A percentile compares a stretch with the other conserved stretches of the same genome.
These are phyloP conservation scores for Xeromyces bisporus DNA, from an alignment of 495 filamentous ascomycete species.

Conservation along the genomic window DNA sequence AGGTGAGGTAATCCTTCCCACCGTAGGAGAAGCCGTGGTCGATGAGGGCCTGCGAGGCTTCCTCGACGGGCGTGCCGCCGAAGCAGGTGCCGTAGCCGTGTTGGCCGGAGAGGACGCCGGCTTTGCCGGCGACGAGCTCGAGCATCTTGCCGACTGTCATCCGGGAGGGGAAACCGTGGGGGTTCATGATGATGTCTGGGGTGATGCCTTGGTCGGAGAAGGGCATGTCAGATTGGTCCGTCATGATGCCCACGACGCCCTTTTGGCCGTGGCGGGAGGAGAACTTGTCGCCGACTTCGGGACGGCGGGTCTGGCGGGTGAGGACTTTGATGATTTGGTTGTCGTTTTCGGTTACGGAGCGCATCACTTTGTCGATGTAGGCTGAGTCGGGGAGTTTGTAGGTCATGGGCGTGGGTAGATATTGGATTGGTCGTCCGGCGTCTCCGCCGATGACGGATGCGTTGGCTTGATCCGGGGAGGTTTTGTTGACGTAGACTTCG, in stretches of 20 bases:
- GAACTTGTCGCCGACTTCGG: slow-evolving; percentile 95
- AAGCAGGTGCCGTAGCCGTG: slow-evolving; percentile 90
- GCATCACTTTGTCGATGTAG: slow-evolving; percentile 88
- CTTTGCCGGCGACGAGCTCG: slow-evolving; percentile 88
- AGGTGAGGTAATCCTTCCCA: slow-evolving; percentile 91
- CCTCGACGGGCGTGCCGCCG: slow-evolving; percentile 76
- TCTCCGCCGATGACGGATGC: slow-evolving; percentile 46
- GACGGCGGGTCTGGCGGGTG: slow-evolving; percentile 79
- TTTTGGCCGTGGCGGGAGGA: slow-evolving; percentile 97
- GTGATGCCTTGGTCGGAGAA: slow-evolving; percentile 81
- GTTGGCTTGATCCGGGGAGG: slow-evolving; percentile 54
- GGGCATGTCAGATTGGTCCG: slow-evolving; percentile 89
- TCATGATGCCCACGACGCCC: slow-evolving; percentile 92
- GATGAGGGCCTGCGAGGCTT: slow-evolving; percentile 73
- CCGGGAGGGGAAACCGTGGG: slow-evolving; percentile 96
- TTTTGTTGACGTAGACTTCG: slow-evolving; percentile 79
- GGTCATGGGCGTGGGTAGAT: slow-evolving; percentile 50
- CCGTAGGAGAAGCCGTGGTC: slow-evolving; percentile 85
- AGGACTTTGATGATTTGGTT: slow-evolving; percentile 74
- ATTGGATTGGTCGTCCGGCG: slow-evolving; percentile 37
- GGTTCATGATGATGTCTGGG: slow-evolving; percentile 99
- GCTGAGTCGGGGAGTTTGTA: slow-evolving; percentile 72
- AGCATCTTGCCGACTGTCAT: slow-evolving; percentile 99
- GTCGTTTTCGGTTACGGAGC: slow-evolving; percentile 70
- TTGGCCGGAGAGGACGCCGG: slow-evolving; percentile 65